phyloP scores from a whole-genome alignment of 768 basidiomycete genomes.

The Rubroboletus pulcherrimus region DNA sequence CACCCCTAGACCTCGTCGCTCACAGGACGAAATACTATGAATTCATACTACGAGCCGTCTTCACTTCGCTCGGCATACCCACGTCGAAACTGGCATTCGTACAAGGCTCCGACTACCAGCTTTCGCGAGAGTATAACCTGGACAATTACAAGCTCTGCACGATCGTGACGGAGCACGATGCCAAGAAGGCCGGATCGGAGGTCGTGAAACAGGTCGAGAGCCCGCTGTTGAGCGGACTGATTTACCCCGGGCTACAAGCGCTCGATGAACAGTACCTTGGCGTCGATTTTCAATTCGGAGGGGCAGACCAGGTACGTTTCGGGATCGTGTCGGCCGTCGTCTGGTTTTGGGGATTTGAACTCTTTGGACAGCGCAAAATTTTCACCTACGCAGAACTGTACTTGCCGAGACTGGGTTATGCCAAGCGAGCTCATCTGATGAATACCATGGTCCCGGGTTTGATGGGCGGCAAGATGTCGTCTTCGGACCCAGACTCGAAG shows the following conservation, averaged over 20 bases:
- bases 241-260: conserved; percentile 96
- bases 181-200: conserved; percentile 97
- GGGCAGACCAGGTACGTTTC: conserved; percentile 82
- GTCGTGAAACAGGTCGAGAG: conserved; percentile 97
- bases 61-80: conserved; percentile 88
- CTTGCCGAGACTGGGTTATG: conserved; percentile 89
- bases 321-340: neutral
- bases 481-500: conserved; percentile 96
- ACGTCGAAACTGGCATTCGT: conserved; percentile 80
- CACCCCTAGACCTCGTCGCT: conserved; percentile 85
- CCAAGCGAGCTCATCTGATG: conserved; percentile 96
- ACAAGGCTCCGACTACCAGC: conserved; percentile 89
- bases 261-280: conserved; percentile 96
- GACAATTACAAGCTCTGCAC: conserved; percentile 92
- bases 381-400: conserved; percentile 97
- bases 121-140: conserved; percentile 86
- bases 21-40: conserved; percentile 91
- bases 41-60: conserved; percentile 73
- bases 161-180: conserved; percentile 92
- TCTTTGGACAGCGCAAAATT: conserved; percentile 77
- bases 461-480: conserved; percentile 95
- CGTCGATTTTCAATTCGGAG: conserved; percentile 97
- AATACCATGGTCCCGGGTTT: conserved; percentile 96
- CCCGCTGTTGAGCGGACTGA: conserved; percentile 82
- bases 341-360: neutral